Percentiles rank a stretch among this genome's conserved stretches.
phyloP scores from a whole-genome alignment of 2,329 filamentous ascomycete species.

The Aspergillus quadricinctus region DNA sequence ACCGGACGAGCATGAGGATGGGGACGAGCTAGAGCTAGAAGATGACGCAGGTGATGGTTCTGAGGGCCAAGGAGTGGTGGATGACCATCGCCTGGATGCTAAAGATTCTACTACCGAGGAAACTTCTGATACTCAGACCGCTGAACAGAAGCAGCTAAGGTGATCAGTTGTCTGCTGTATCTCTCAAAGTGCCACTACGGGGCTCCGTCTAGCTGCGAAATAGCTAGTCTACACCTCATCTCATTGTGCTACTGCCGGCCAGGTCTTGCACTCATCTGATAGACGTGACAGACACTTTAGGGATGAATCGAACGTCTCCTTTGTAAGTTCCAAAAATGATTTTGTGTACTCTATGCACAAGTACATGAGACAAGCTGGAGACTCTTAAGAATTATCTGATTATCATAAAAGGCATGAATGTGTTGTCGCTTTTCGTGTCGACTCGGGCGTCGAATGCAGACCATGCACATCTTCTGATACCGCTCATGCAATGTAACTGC shows the following conservation, averaged over 20 bases:
- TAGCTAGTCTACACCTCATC: background rate
- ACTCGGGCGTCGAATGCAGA: background rate
- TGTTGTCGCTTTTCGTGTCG: background rate
- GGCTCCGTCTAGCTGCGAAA: background rate
- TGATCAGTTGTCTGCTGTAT: background rate
- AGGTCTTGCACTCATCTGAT: background rate
- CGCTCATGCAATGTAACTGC: conserved; percentile 43
- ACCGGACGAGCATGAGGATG: conserved; percentile 9
- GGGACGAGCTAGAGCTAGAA: conserved; percentile 8
- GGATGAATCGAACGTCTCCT: background rate
- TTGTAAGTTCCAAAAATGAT: background rate
- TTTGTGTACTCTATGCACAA: background rate
- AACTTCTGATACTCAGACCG: background rate
- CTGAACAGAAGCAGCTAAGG: background rate
- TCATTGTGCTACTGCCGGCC: background rate
- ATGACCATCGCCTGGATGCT: background rate
- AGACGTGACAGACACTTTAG: background rate
- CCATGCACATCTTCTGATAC: background rate
- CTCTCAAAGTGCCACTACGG: background rate
- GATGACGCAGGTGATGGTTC: conserved; percentile 11
- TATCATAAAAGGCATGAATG: background rate
- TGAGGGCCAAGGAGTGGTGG: background rate
- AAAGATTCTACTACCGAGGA: background rate
- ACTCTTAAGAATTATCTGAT: background rate
- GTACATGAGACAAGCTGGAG: background rate